These are phyloP conservation scores for Hypoxylon crocopeplum DNA, from an alignment of 495 filamentous ascomycete species.

Conservation along the genomic window DNA sequence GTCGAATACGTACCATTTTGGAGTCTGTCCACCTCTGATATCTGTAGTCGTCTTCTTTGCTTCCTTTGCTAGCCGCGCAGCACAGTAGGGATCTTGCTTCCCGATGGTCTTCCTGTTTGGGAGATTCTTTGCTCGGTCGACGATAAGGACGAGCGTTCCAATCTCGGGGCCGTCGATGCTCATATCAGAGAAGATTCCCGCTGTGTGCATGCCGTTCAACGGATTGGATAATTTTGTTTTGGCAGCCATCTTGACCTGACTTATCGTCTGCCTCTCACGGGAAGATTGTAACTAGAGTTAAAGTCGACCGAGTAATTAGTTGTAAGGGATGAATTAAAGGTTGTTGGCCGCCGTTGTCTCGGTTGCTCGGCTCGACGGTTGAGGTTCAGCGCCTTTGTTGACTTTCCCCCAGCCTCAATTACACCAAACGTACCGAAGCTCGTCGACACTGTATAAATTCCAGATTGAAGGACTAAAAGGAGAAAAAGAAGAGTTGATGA, in stretches of 20 bases:
- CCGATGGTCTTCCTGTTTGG: conserved; percentile 96
- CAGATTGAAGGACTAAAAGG: conserved; percentile 9
- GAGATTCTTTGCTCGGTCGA: conserved; percentile 94
- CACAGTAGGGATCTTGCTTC: conserved; percentile 98
- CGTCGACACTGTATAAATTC: background rate
- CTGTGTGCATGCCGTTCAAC: conserved; percentile 70
- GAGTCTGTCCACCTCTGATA: conserved; percentile 92
- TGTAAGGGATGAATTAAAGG: background rate
- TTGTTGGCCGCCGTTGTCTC: background rate
- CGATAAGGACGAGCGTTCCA: conserved; percentile 87
- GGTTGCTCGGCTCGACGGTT: conserved; percentile 15
- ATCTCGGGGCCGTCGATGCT: conserved; percentile 93
- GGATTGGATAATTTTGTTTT: conserved; percentile 50
- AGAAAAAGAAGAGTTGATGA: conserved; percentile 1
- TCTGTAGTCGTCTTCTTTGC: conserved; percentile 98
- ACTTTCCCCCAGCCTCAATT: conserved; percentile 25
- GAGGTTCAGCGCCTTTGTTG: conserved; percentile 24
- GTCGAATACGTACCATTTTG: conserved; percentile 75
- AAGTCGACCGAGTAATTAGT: conserved; percentile 1
- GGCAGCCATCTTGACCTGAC: conserved; percentile 48
- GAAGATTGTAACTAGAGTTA: background rate
- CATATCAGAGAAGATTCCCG: conserved; percentile 96
- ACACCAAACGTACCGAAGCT: background rate
- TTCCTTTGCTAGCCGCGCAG: conserved; percentile 91
- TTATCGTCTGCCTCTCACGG: conserved; percentile 15